phyloP scores from a whole-genome alignment of 805 yeast species.

The Candida berthetii region DNA sequence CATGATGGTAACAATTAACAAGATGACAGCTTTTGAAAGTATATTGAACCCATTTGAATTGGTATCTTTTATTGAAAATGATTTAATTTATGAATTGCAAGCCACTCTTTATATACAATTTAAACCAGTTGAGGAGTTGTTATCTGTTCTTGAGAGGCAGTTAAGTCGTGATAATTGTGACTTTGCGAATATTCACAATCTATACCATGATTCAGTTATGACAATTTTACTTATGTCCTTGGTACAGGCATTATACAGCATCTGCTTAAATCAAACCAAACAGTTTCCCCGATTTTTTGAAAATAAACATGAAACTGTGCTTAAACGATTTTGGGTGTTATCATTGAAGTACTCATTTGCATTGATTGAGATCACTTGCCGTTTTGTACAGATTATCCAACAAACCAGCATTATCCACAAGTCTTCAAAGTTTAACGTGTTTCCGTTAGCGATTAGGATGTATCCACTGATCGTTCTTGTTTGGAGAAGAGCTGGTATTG shows the following conservation, averaged over 20 bases:
- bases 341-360: not conserved
- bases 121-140: not conserved
- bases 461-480: not conserved
- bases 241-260: not conserved
- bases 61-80: not conserved
- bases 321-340: not conserved
- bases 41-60: not conserved
- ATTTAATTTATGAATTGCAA: not conserved
- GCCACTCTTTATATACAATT: not conserved
- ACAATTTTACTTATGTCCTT: not conserved
- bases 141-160: too few relatives aligned
- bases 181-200: not conserved
- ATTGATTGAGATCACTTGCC: not conserved
- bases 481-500: not conserved
- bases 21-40: not conserved
- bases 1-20: not conserved
- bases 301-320: not conserved
- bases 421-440: not conserved
- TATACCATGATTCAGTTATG: not conserved
- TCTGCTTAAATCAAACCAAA: not conserved
- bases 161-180: too few relatives aligned
- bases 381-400: not conserved
- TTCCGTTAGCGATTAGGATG: not conserved
- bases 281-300: not conserved
- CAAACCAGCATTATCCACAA: not conserved